Conservation (phyloP, 768 basidiomycete genomes). For the Erythrobasidium yunnanense region DNA sequence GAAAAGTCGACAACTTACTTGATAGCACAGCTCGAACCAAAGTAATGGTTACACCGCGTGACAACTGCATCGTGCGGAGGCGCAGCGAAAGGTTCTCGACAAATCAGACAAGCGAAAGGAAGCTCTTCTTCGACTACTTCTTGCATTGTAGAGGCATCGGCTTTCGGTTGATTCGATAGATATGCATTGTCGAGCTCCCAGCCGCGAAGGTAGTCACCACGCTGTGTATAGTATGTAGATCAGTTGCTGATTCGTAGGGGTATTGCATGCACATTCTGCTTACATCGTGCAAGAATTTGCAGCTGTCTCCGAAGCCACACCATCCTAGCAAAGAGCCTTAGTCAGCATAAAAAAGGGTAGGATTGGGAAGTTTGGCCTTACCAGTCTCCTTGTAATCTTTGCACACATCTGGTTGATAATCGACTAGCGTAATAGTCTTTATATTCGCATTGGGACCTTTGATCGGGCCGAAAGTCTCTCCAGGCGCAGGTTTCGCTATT, state of each 20-base stretch:
- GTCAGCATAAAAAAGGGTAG: background rate
- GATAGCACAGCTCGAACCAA: constrained; percentile 88
- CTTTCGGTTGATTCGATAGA: constrained; percentile 56
- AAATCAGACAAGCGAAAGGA: constrained; percentile 96
- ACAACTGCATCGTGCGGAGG: constrained; percentile 54
- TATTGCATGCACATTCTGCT: too few species aligned
- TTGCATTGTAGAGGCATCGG: constrained; percentile 47
- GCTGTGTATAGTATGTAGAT: too few species aligned
- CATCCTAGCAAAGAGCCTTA: constrained; percentile 50
- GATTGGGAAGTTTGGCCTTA: background rate
- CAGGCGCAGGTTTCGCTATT: constrained; percentile 1
- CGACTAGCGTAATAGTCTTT: constrained; percentile 10
- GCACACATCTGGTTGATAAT: constrained; percentile 16
- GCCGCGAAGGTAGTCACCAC: constrained; percentile 79
- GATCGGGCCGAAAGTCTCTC: constrained; percentile 6
- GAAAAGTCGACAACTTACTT: constrained; percentile 42
- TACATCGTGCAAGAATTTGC: constrained; percentile 88
- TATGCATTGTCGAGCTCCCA: constrained; percentile 85
- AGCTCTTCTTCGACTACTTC: constrained; percentile 64
- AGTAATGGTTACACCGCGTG: constrained; percentile 94
- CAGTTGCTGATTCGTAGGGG: too few species aligned
- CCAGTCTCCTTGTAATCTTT: constrained; percentile 15
- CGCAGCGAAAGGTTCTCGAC: constrained; percentile 85
- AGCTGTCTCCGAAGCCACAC: constrained; percentile 97
- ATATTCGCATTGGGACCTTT: constrained; percentile 19